These are phyloP conservation scores for Gracilaria domingensis DNA, from an alignment of 23 red algal species.

Conservation along the genomic window DNA sequence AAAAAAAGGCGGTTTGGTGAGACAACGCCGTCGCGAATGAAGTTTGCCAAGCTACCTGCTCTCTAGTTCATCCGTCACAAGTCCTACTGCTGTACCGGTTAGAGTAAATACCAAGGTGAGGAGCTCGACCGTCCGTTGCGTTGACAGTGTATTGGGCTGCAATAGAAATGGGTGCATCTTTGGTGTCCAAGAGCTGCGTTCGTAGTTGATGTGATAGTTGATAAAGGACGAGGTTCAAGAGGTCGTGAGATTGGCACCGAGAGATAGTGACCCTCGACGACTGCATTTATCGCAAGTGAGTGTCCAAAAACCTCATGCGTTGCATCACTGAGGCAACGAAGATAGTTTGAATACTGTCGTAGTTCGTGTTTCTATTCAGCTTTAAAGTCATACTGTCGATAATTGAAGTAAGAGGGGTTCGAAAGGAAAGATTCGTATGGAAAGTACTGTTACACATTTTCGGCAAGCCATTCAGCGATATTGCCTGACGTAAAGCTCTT, in stretches of 20 bases:
- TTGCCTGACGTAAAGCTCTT: conserved; percentile 24
- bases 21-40: conserved; percentile 69
- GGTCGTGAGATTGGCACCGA: no score
- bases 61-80: not conserved
- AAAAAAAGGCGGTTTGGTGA: conserved; percentile 59
- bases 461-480: conserved; percentile 22
- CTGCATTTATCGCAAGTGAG: no score
- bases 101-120: no score
- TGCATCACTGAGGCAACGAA: not conserved
- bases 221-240: no score
- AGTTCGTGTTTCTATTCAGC: not conserved
- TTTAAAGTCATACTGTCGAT: not conserved
- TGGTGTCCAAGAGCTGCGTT: no score
- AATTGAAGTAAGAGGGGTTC: not conserved
- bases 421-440: not conserved
- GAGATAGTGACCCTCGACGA: no score
- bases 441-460: conserved; percentile 15
- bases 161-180: no score
- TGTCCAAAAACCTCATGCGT: not conserved
- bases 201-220: no score
- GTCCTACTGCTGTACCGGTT: no score
- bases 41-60: conserved; percentile 76
- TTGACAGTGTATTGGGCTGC: no score
- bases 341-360: not conserved
- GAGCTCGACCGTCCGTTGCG: no score